These are phyloP conservation scores for Geotrichum histeridarum DNA, from an alignment of 1,139 yeast species.

Conservation along the genomic window DNA sequence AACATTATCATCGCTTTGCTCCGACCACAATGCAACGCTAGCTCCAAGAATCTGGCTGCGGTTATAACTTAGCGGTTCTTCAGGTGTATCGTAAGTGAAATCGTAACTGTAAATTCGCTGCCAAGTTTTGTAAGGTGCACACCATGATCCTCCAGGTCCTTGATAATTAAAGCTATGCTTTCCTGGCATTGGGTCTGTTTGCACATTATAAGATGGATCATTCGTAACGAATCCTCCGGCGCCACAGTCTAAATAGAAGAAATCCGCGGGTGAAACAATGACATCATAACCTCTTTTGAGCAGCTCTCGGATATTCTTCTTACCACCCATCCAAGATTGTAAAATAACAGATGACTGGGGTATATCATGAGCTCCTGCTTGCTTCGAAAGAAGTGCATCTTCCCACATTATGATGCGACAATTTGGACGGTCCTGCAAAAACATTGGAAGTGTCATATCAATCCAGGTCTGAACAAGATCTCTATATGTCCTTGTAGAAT, in stretches of 20 bases:
- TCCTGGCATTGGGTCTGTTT: conserved; percentile 30
- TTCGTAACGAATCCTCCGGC: conserved; percentile 44
- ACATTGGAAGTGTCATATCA: conserved; percentile 41
- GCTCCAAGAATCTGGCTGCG: conserved; percentile 42
- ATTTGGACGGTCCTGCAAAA: conserved; percentile 28
- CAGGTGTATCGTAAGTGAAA: conserved; percentile 37
- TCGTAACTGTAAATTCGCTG: conserved; percentile 46
- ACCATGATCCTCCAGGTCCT: conserved; percentile 46
- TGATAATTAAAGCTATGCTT: conserved; percentile 37
- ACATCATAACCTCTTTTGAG: conserved; percentile 44
- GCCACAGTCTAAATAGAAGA: conserved; percentile 48
- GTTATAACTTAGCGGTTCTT: background rate
- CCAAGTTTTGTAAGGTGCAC: conserved; percentile 50
- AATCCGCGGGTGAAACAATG: conserved; percentile 41
- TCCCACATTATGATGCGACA: conserved; percentile 47
- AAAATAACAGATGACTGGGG: conserved; percentile 32
- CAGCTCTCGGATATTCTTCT: conserved; percentile 35
- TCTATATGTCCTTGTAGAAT: conserved; percentile 32
- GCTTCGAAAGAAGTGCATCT: conserved; percentile 40
- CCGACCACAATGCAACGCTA: conserved; percentile 47
- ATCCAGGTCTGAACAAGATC: conserved; percentile 44
- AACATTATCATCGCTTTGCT: conserved; percentile 42
- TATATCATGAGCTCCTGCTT: conserved; percentile 19
- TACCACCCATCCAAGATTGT: conserved; percentile 43
- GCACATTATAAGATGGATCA: conserved; percentile 38